Conservation (phyloP, 1,139 yeast genomes). For the Spathaspora sp. region DNA sequence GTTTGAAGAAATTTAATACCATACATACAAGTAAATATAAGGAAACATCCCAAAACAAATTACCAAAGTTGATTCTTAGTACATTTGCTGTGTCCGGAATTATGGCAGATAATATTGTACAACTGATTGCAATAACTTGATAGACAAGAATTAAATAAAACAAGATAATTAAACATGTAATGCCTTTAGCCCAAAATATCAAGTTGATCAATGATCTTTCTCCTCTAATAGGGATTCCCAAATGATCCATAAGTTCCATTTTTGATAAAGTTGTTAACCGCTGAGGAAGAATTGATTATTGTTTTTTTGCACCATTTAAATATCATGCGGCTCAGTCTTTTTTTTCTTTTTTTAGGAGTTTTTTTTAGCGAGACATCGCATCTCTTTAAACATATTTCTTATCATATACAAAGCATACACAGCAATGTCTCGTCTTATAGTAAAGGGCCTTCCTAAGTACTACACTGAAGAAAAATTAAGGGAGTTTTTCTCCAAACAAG, state of each 20-base stretch:
- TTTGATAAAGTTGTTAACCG: constrained; percentile 3
- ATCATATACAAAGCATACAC: neutral
- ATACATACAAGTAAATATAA: constrained; percentile 33
- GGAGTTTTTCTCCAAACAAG: constrained; percentile 64
- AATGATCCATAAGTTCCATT: constrained; percentile 22
- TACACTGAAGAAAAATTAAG: constrained; percentile 73
- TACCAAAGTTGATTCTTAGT: constrained; percentile 22
- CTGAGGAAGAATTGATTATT: neutral
- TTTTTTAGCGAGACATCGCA: constrained; percentile 1
- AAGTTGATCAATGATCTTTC: constrained; percentile 13
- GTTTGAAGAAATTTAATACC: neutral
- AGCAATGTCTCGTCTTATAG: constrained; percentile 85
- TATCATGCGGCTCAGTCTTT: constrained; percentile 4
- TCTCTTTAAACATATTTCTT: neutral
- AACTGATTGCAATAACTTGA: constrained; percentile 24
- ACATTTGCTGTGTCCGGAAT: constrained; percentile 30
- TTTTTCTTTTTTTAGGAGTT: constrained; percentile 1
- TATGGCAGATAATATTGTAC: constrained; percentile 17
- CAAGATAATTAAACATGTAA: constrained; percentile 17
- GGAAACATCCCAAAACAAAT: constrained; percentile 37
- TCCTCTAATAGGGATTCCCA: constrained; percentile 18
- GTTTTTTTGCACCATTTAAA: neutral
- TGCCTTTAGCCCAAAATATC: constrained; percentile 19
- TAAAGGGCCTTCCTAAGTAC: constrained; percentile 87
- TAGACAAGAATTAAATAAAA: constrained; percentile 18